Percentiles rank a stretch among this genome's conserved stretches.
phyloP scores from a whole-genome alignment of 345 rosid genomes.

The Heritiera littoralis region DNA sequence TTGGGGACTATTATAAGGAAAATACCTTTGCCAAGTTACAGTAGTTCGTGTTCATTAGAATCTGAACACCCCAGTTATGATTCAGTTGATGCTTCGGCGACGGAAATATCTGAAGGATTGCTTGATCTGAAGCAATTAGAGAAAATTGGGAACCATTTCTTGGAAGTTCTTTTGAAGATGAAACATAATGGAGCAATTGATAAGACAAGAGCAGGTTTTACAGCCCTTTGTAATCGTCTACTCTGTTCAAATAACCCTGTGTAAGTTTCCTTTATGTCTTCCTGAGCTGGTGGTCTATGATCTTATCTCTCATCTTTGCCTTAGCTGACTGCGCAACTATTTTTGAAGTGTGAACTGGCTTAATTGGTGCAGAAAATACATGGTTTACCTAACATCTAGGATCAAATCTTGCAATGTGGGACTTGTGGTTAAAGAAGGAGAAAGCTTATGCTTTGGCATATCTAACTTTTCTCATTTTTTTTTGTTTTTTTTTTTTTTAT shows the following conservation, averaged over 20 bases:
- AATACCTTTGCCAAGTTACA: conserved; percentile 72
- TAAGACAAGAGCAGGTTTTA: conserved; percentile 96
- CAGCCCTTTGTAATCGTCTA: conserved; percentile 93
- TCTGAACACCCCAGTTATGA: conserved; percentile 24
- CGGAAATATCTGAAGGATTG: conserved; percentile 39
- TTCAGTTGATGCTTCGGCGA: conserved; percentile 32
- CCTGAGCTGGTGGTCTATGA: conserved; percentile 12
- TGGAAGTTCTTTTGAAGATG: conserved; percentile 95
- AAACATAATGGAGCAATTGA: conserved; percentile 98
- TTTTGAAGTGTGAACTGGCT: neutral
- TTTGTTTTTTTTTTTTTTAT: neutral
- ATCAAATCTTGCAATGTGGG: neutral
- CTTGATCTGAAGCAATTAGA: conserved; percentile 85
- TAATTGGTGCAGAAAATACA: neutral
- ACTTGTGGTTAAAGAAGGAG: neutral
- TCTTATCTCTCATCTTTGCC: conserved; percentile 19
- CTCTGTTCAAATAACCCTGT: conserved; percentile 89
- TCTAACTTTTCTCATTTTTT: neutral
- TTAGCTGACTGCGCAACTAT: neutral
- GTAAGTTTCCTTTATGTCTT: conserved; percentile 35
- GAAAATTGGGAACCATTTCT: conserved; percentile 84
- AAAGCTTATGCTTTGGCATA: neutral
- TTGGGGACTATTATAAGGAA: conserved; percentile 86
- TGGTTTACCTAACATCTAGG: neutral
- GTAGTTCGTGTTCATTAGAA: conserved; percentile 41